Base-by-base conservation (phyloP, 2,329 filamentous ascomycete species). In the Trichoderma brevicompactum region DNA sequence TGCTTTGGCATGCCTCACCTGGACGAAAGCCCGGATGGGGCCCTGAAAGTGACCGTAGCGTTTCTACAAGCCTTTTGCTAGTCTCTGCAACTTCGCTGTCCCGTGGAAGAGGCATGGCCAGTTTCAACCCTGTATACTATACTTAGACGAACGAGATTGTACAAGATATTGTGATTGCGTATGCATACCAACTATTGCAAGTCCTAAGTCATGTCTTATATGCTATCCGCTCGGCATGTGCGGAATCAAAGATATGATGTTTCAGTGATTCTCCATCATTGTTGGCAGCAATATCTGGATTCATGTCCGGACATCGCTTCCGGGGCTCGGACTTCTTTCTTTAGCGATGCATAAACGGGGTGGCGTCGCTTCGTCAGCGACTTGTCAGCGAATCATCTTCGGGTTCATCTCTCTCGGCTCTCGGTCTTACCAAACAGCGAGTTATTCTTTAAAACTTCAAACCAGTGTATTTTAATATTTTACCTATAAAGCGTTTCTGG, bases 341-440 rank as follows among this genome's bases (percentile, higher is more conserved):
- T 38, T 12, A 59, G 55, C 55, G 55, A 46, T 28, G n/a, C n/a
- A 13, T 13, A 7, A 6, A 23, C 17, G 32, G 7, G 6, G 43
- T 10, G 17, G 32, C 5, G 43, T 9, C 43, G 23, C 23, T 15
- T 48, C 43, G 43, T 38, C 55, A 59, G 55, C 55, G 8, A 19
- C n/a, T 46, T 8, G 10, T 58, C 41, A 46, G 15, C 40, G 41
- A 46, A 46, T 58, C 54, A 44, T 32, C 5, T 9, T 46, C 23
- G 28, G 13, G 19, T 48, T 19, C 13, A 19, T 34, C 13, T 8
- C n/a, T n/a, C 17, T 34, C 23, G 23, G 23, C 23, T 28, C 43
- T 59, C 55, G 55, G 55, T 1, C 32, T 59, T 59, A 41, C 15
- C 1, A 38, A 59, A 59, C 17, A 38, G 43, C 55, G 55, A 46